Evolutionary conservation across 306 rosid genomes (phyloP), one percentile per base, ranked within the genome.

Genomic region (Cucurbita ficifolia): DNA sequence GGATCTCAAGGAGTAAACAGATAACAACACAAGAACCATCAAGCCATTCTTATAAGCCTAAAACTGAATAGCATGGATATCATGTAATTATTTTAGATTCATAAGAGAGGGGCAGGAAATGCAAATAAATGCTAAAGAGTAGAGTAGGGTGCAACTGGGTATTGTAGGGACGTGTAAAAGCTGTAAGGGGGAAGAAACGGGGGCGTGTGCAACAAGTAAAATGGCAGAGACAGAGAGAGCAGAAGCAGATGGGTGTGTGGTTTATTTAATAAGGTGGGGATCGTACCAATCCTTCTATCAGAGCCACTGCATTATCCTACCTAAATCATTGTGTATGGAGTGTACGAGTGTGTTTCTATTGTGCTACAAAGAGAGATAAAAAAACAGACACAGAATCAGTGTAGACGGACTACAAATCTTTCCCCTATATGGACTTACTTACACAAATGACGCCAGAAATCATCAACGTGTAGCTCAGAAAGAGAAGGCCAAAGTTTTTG

Each of bases 131-230:
- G 56, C 5, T 39, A 24, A 22, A 14, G 72, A 45, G 55, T 38
- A 39, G 71, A 18, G 55, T 43, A 21, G 73, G 55, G 40, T 43
- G 38, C 19, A 46, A 61, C 39, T 43, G 73, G 6, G 73, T 6
- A 18, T 12, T 42, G 38, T 68, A 48, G 74, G 70, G 74, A 29
- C 57, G 22, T 69, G 74, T 48, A 59, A 49, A 74, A 22, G 57
- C 40, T 61, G 12, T 40, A 14, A 29, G 33, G 1, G 58, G 76
- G 56, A 49, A 49, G 53, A 50, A 3, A 51, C 45, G 76, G 76
- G 76, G 75, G 65, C 75, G 78, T 82, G 82, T 76, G 50, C 40
- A 70, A 75, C 67, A 82, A 78, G 85, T 75, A 75, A 82, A 56
- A 75, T 62, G 22, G 75, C 67, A 61, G 79, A 24, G 18, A 51